Evolutionary conservation across 2,329 filamentous ascomycete species (phyloP), one percentile per base, ranked within the genome.

Genomic region (Pyrenochaeta sp.): DNA sequence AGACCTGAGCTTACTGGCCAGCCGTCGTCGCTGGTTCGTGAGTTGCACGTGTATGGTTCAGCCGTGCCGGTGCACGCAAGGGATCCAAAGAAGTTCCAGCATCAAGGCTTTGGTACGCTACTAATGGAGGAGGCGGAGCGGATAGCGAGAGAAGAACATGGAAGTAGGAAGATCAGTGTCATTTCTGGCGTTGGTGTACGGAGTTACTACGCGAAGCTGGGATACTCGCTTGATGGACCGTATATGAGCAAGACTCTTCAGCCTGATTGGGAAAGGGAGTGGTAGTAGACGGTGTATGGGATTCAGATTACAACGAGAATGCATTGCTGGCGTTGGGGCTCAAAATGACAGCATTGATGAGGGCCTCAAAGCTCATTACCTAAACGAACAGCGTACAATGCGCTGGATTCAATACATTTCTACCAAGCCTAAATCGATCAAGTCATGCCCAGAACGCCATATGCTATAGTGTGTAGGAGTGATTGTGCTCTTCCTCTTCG

Each of bases 61-160:
- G 95, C 96, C 0, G 95, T 99, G n/a, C 96, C 95, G 0, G 91
- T 99, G 45, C 95, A 99, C 78, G 94, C 93, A 8, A 86, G 96
- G 55, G 95, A 99, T 69, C 93, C 94, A 22, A 90, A 91, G 78
- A 98, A 98, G 79, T 98, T 98, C 79, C 95, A 99, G 81, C 95
- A 99, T 80, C 95, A 97, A 76, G 95, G 95, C 0, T 99, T 96
- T 67, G 95, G 95, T 47, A 99, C 95, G 1, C 78, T 99, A 60
- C 75, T 99, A 65, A 99, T 99, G 96, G 94, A 98, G 74, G 94
- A 98, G 80, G 96, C 95, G 0, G 95, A 98, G 81, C 86, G 93
- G 50, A 99, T 99, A 64, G 94, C 96, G 0, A 86, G 92, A 54
- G 91, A 97, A 64, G 95, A 99, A 80, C 95, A 99, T 73, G 91